These are phyloP conservation scores for Mucor lusitanicus DNA, from an alignment of 371 early-diverging fungal species.

Conservation along the genomic window DNA sequence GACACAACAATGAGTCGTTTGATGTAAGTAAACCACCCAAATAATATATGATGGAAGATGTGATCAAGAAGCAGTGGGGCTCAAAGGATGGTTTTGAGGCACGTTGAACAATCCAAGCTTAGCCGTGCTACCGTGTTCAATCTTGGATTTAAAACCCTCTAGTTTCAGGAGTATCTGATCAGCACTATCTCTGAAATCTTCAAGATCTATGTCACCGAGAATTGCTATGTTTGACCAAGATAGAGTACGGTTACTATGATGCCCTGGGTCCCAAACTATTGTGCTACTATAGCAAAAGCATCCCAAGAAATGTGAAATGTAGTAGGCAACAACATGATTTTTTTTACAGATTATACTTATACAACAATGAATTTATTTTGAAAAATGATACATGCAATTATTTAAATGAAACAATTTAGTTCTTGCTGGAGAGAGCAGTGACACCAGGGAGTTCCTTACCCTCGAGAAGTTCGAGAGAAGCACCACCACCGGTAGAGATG, in stretches of 20 bases:
- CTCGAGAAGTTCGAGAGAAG: slow-evolving; percentile 95
- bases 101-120: too few species aligned
- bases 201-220: neutral
- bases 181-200: neutral
- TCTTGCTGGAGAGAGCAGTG: slow-evolving; percentile 75
- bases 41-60: too few species aligned
- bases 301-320: neutral
- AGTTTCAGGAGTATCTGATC: neutral
- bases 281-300: neutral
- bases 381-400: slow-evolving; percentile 23
- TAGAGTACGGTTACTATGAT: neutral
- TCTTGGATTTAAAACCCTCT: neutral
- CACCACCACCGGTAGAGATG: slow-evolving; percentile 98
- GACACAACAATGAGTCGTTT: too few species aligned
- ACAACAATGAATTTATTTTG: slow-evolving; percentile 17
- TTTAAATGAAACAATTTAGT: slow-evolving; percentile 19
- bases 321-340: neutral
- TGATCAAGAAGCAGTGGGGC: too few species aligned
- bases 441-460: slow-evolving; percentile 92
- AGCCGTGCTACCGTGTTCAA: too few species aligned
- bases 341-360: neutral
- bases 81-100: too few species aligned
- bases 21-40: too few species aligned
- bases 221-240: neutral
- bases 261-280: neutral